A percentile compares a stretch with the other conserved stretches of the same genome.
These are phyloP conservation scores for Sugiyamaella lignohabitans DNA, from an alignment of 805 yeast species.

Conservation along the genomic window DNA sequence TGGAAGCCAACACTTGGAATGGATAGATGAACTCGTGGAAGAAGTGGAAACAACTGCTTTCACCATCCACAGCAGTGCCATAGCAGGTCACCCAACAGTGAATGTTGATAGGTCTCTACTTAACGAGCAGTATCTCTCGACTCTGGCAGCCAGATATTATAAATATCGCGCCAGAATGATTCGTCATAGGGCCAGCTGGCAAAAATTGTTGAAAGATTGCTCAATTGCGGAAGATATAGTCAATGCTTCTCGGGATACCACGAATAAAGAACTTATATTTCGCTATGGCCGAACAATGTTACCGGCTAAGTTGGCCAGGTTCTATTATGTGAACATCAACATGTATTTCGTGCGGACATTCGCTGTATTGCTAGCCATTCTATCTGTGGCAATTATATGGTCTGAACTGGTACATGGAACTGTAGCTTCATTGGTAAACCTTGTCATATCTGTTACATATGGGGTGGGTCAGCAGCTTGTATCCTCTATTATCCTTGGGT, in stretches of 20 bases:
- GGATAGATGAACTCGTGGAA: conserved; percentile 56
- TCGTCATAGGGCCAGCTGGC: conserved; percentile 54
- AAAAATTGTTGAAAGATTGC: conserved; percentile 42
- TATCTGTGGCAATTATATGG: conserved; percentile 55
- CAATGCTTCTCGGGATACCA: conserved; percentile 29
- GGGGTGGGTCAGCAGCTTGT: conserved; percentile 36
- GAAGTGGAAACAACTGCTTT: conserved; percentile 27
- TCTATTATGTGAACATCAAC: conserved; percentile 37
- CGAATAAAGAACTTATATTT: conserved; percentile 24
- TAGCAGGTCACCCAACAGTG: conserved; percentile 10
- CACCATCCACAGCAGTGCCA: background rate
- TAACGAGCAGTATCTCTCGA: conserved; percentile 41
- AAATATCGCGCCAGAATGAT: conserved; percentile 45
- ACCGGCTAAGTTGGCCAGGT: conserved; percentile 39
- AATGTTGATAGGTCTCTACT: conserved; percentile 24
- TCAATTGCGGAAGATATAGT: conserved; percentile 52
- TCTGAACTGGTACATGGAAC: conserved; percentile 74
- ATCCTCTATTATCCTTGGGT: conserved; percentile 45
- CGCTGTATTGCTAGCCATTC: conserved; percentile 37
- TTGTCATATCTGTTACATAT: conserved; percentile 35
- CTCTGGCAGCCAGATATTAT: conserved; percentile 47
- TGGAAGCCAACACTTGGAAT: conserved; percentile 47
- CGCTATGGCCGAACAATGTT: conserved; percentile 26
- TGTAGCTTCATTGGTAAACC: conserved; percentile 52
- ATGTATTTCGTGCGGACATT: conserved; percentile 43